Evolutionary conservation across 2,329 filamentous ascomycete genomes (phyloP), one percentile per base, ranked within the genome.

Genomic region (Fusarium graminum): DNA sequence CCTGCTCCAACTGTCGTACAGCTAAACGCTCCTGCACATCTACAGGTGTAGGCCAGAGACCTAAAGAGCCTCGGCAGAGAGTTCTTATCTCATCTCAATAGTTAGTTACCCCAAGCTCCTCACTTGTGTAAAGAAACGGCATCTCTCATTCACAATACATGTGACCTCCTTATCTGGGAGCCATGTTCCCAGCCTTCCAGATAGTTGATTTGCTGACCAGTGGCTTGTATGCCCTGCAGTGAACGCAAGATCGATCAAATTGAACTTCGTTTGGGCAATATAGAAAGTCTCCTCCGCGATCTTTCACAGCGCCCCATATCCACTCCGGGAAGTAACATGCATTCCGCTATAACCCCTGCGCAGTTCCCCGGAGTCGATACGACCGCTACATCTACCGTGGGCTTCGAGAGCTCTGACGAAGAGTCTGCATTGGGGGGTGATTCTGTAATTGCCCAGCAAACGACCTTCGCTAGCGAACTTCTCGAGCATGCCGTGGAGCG

Each of bases 1-100:
- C 85, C 26, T 88, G 85, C 72, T 83, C 85, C 51, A 87, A 87
- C 68, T 88, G 85, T 69, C 80, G 82, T 32, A 84, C 80, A 25
- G 83, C 84, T 28, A 82, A 82, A 63, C 79, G 85, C 10, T 71
- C 78, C 13, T 88, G 85, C 70, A 86, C 83, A 58, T 87, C 84
- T 6, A 86, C 83, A 1, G 85, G 85, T 5, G 76, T 80, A 13
- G 82, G 83, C 9, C 85, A 87, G 69, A 81, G 83, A 59, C 82
- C 84, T 26, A 85, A 83, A 71, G 85, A 87, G 70, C 77, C 80
- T 42, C 80, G 85, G 39, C 85, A 87, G 69, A 78, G 85, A 51
- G 85, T 88, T 38, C 77, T 88, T 63, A 87, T 88, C 59, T 87
- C 85, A 4, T 85, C 84, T 41, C 85, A 87, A 80, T 88, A 88